These are phyloP conservation scores for Allium cepa DNA, from an alignment of 106 monocot species.

Conservation along the genomic window DNA sequence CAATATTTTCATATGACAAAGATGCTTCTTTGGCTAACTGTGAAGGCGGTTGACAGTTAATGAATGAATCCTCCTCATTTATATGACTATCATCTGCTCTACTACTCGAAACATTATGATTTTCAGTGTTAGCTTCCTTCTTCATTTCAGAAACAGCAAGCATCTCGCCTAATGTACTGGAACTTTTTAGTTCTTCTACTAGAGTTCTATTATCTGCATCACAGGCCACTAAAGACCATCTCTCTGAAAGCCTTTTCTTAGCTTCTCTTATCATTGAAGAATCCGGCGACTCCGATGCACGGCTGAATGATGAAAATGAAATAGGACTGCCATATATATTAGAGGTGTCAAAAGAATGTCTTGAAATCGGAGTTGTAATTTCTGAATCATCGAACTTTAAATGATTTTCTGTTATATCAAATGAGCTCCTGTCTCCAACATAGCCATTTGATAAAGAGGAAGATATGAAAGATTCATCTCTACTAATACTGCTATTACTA, in stretches of 20 bases:
- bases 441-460: constrained; percentile 59
- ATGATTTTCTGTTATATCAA: constrained; percentile 35
- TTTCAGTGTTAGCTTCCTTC: constrained; percentile 4
- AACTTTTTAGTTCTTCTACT: constrained; percentile 28
- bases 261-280: constrained; percentile 79
- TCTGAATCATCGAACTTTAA: constrained; percentile 41
- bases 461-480: constrained; percentile 54
- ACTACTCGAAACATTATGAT: constrained; percentile 13
- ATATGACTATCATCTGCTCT: constrained; percentile 17
- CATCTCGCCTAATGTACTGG: constrained; percentile 56
- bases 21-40: constrained; percentile 24
- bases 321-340: constrained; percentile 41
- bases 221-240: constrained; percentile 49
- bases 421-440: constrained; percentile 67
- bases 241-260: constrained; percentile 83
- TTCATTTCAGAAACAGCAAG: constrained; percentile 29
- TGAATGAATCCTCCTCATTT: no score
- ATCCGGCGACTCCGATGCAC: constrained; percentile 43
- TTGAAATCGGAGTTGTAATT: constrained; percentile 39
- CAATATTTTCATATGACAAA: constrained; percentile 35
- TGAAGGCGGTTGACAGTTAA: no score
- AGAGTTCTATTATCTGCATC: constrained; percentile 23
- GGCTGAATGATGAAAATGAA: constrained; percentile 44
- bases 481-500: constrained; percentile 21
- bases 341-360: constrained; percentile 41